These are phyloP conservation scores for Colletotrichum salicis DNA, from an alignment of 2,329 filamentous ascomycete genomes.

Conservation along the genomic window DNA sequence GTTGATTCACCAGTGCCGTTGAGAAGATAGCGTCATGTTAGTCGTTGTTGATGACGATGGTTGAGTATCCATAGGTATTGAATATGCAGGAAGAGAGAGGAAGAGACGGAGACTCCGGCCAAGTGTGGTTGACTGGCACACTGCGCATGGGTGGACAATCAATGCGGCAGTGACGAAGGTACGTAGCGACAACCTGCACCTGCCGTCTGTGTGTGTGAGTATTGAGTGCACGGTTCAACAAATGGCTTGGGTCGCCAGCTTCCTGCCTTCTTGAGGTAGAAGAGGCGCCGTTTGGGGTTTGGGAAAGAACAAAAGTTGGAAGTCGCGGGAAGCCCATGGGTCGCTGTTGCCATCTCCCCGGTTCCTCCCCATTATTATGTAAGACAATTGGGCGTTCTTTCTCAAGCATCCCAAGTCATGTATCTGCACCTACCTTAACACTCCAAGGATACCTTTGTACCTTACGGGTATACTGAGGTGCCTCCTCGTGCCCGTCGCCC, in stretches of 20 bases:
- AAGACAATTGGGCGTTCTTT: not conserved
- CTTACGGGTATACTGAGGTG: not conserved
- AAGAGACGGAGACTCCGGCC: slow-evolving; percentile 20
- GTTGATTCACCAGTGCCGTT: not conserved
- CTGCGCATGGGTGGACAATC: not conserved
- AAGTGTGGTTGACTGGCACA: not conserved
- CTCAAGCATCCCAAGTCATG: not conserved
- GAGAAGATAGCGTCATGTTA: not conserved
- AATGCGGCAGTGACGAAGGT: not conserved
- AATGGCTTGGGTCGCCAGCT: not conserved
- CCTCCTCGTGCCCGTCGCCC: not conserved
- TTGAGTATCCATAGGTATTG: not conserved
- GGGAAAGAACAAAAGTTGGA: not conserved
- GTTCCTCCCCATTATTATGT: not conserved
- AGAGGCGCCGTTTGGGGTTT: not conserved
- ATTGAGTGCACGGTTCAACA: not conserved
- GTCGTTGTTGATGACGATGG: not conserved
- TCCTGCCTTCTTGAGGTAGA: not conserved
- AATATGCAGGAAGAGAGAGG: slow-evolving; percentile 5
- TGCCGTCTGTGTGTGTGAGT: not conserved
- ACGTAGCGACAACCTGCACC: too few species aligned
- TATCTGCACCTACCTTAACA: not conserved
- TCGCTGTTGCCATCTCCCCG: not conserved
- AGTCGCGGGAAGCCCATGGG: not conserved
- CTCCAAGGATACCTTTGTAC: too few species aligned